Base-by-base conservation (phyloP, 129 eudicot genomes). In the Apium graveolens region DNA sequence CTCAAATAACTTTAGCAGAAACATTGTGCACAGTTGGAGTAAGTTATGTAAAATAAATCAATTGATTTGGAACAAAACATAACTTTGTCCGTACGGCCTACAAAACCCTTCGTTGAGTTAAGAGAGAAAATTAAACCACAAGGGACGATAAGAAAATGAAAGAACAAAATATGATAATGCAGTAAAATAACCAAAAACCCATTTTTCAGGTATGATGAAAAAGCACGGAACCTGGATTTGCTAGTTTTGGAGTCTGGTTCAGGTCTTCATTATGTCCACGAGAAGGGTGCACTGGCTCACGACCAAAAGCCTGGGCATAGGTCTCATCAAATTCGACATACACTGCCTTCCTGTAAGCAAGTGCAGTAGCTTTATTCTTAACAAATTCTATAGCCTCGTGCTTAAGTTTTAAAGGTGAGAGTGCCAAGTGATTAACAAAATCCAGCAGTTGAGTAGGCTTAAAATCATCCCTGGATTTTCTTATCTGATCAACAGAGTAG, bases 281-380 rank as follows among this genome's bases (percentile, higher is more conserved):
- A 72, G 90, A 84, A 78, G 90, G 86, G 14, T 82, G 92, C 39
- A 41, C 87, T 68, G 94, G 84, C 70, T 82, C 78, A 29, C 82
- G 78, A 62, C 96, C 96, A 86, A 95, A 95, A 38, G 99, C 99
- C 76, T 95, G 92, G 7, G 96, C 94, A 92, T 95, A 95, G 0
- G 99, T 95, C 73, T 88, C 95, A 82, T 95, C 99, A 85, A 88
- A 90, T 80, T 95, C 99, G 82, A 84, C 99, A 80, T 83, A 95
- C 46, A 87, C 73, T 13, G 97, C 93, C 83, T 86, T 95, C 85
- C 99, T 89, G 79, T 88, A 90, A 69, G 92, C 92, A 77, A 92
- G 51, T 62, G 80, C 91, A 18, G 85, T 83, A 63, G 99, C 91
- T 86, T 88, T 92, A 74, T 88, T 77, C 86, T 88, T 90, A 29